Evolutionary conservation across 2,329 filamentous ascomycete genomes (phyloP).

Genomic region (Chaetomium sp.): DNA sequence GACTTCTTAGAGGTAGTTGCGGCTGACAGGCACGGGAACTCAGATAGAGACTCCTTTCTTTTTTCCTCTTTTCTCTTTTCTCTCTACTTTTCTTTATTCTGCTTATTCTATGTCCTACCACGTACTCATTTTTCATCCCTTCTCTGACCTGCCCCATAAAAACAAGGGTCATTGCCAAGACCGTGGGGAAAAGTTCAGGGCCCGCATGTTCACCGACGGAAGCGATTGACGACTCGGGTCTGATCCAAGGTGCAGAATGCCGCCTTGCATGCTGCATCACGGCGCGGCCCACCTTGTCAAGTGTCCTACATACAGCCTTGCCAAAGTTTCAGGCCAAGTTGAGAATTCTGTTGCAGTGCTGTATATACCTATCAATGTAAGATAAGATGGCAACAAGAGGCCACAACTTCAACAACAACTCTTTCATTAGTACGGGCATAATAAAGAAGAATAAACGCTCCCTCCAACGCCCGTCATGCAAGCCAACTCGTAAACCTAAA

Average conservation of each 20-base stretch:
- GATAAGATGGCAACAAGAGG: background rate
- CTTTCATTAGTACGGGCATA: background rate
- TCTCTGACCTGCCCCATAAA: background rate
- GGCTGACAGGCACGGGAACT: background rate
- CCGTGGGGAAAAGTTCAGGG: background rate
- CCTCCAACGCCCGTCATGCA: conserved; percentile 13
- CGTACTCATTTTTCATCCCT: no score
- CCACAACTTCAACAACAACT: background rate
- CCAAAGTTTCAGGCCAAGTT: background rate
- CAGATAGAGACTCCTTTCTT: background rate
- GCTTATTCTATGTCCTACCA: background rate
- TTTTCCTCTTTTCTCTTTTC: background rate
- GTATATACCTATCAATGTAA: background rate
- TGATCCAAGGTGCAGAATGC: background rate
- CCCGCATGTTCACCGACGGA: background rate
- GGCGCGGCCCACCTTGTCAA: background rate
- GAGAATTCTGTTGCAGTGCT: no score
- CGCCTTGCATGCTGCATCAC: conserved; percentile 11
- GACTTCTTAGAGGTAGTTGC: no score
- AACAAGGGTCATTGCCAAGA: background rate
- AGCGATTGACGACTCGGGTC: conserved; percentile 5
- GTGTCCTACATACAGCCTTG: background rate
- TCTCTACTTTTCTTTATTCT: background rate
- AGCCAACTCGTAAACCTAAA: background rate
- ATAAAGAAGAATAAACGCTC: background rate